Base-by-base conservation (phyloP, 345 rosid genomes). In the Schrenkiella parvula region DNA sequence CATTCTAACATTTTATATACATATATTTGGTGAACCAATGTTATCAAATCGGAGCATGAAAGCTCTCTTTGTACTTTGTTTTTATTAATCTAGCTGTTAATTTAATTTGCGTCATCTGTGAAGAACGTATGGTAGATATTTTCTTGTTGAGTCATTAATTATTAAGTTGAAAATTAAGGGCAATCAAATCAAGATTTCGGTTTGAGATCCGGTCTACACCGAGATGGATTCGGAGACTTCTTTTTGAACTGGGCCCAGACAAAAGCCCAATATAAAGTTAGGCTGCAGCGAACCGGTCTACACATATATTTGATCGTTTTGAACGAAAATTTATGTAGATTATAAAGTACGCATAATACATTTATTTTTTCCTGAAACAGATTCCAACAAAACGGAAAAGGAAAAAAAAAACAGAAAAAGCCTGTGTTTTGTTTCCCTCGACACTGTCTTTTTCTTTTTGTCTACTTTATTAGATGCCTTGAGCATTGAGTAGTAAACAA, bases 391-490 rank as follows among this genome's bases (percentile, higher is more conserved):
- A 54, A 71, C 42, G 32, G 68, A 17, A 19, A 64, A 57, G n/a
- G n/a, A 31, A 29, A 53, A 48, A 48, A 34, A 43, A 19, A 68
- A 68, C 34, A 71, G 42, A 61, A 14, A 72, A 41, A 66, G 17
- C 31, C 60, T 14, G 60, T 14, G 59, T 66, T 56, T 65, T 63
- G 78, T 65, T 65, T 35, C 59, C 13, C 60, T 66, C 35, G 50
- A 28, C 47, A 38, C 0, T 47, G 50, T 56, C 66, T 73, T 73
- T 73, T 46, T 46, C 64, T 56, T 73, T 65, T 73, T 56, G 66
- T 57, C 78, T 28, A 57, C 78, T 66, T 73, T 66, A 73, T 37
- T 37, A 73, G 78, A 73, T 73, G 32, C 60, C 66, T 14, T 73
- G 42, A 35, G 64, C 66, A 46, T 55, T 55, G 34, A 65, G 43